Base-by-base conservation (phyloP, 2,329 filamentous ascomycete genomes). In the Colletotrichum sp. region DNA sequence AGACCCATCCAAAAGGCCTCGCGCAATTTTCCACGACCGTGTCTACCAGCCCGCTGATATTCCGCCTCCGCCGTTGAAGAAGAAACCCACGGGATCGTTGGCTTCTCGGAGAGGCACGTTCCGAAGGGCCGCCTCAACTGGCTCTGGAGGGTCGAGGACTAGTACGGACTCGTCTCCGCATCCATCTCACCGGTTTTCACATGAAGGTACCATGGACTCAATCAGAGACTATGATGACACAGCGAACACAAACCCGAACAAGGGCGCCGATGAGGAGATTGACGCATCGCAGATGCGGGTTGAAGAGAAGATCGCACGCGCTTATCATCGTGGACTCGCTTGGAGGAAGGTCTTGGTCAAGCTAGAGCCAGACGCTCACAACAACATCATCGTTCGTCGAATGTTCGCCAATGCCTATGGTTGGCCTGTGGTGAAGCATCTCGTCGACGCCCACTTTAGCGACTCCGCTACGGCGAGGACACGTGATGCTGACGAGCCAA, bases 341-440 rank as follows among this genome's bases (percentile, higher is more conserved):
- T 99, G 97, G 97, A 94, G 97, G 61, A 99, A 99, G 83, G 97
- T 99, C 2, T 91, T 99, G 6, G 97, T 99, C 16, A 94, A 97
- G 70, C 89, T 99, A 4, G 96, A 99, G 82, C 97, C 97, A 0
- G 97, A 99, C 84, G 97, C 97, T 0, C 97, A 99, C 86, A 99
- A 99, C 85, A 99, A 99, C 84, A 98, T 99, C 79, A 94, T 98
- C 76, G 97, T 99, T 28, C 94, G 97, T 18, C 93, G 97, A 71
- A 98, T 96, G 93, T 99, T 99, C 83, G 94, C 96, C 72, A 99
- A 99, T 81, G 97, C 97, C 0, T 98, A 98, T 80, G 97, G 97
- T 3, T 99, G 97, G 97, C 97, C 97, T 1, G 97, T 99, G 1
- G 88, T 98, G 66, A 96, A 98, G 85, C 97, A 99, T 85, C 87